A percentile compares a stretch with the other conserved stretches of the same genome.
Evolutionary conservation across 2,329 filamentous ascomycete species (phyloP).

Genomic region (Colletotrichum camelliae): DNA sequence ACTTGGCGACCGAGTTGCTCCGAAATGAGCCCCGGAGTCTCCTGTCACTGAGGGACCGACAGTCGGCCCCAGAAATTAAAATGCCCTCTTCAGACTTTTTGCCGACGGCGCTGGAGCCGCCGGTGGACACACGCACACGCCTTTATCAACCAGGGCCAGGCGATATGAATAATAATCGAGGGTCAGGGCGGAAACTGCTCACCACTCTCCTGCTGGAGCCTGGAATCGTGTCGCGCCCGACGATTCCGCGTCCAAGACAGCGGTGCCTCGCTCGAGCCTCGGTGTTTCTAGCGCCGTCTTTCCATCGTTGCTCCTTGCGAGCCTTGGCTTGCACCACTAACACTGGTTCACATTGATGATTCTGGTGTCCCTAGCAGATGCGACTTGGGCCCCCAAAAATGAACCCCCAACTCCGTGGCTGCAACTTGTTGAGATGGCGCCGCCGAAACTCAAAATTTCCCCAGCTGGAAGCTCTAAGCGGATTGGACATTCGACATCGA

Average conservation of each 20-base stretch:
- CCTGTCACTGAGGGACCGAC: conserved; percentile 16
- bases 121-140: neutral
- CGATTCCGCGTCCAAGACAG: neutral
- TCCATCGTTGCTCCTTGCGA: neutral
- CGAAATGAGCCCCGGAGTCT: conserved; percentile 15
- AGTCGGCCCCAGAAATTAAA: conserved; percentile 9
- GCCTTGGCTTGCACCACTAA: neutral
- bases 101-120: conserved; percentile 12
- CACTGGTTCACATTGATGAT: neutral
- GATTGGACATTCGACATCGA: neutral
- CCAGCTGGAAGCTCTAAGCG: neutral
- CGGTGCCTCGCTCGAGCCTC: conserved; percentile 6
- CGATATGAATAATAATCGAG: neutral
- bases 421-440: conserved; percentile 6
- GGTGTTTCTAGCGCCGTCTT: neutral
- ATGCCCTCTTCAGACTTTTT: neutral
- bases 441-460: conserved; percentile 8
- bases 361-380: neutral
- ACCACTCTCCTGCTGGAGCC: neutral
- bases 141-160: neutral
- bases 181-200: neutral
- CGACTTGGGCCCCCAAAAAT: neutral
- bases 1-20: conserved; percentile 18
- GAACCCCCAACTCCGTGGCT: neutral
- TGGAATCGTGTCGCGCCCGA: neutral